These are phyloP conservation scores for Rhizophora mangle DNA, from an alignment of 345 rosid species.

Conservation along the genomic window DNA sequence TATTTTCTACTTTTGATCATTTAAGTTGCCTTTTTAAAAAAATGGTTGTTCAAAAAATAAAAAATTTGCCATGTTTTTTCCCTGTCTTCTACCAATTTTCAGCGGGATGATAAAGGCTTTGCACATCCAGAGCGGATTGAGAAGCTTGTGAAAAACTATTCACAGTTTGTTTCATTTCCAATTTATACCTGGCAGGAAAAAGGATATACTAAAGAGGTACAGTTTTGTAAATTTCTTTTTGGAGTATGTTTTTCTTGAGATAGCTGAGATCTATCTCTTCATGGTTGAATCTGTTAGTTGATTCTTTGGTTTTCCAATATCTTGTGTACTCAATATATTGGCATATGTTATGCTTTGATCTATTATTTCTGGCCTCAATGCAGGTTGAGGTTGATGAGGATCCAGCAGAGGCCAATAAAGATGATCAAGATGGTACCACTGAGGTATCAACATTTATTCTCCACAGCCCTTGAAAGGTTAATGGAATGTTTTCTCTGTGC, in stretches of 20 bases:
- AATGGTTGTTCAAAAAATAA: not conserved
- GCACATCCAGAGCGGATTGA: constrained; percentile 89
- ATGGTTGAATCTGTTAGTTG: not conserved
- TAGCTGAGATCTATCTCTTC: not conserved
- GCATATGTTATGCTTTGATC: not conserved
- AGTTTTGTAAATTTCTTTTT: not conserved
- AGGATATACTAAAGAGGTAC: constrained; percentile 92
- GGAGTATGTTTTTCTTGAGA: not conserved
- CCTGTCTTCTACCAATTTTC: constrained; percentile 14
- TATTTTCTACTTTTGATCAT: not conserved
- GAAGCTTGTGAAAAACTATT: constrained; percentile 93
- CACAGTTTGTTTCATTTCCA: constrained; percentile 98
- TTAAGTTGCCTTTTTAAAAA: not conserved
- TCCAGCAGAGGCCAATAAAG: constrained; percentile 68
- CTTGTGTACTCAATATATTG: not conserved
- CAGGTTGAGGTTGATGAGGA: constrained; percentile 98
- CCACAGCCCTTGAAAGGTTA: constrained; percentile 8
- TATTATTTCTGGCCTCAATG: constrained; percentile 3
- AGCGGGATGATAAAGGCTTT: constrained; percentile 82
- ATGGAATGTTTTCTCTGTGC: constrained; percentile 7
- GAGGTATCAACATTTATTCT: constrained; percentile 47
- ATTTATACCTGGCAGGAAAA: constrained; percentile 97
- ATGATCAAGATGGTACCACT: constrained; percentile 44
- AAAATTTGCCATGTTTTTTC: constrained; percentile 19
- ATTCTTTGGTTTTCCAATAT: not conserved